These are phyloP conservation scores for Mycena sp. DNA, from an alignment of 1,284 basidiomycete species.

Conservation along the genomic window DNA sequence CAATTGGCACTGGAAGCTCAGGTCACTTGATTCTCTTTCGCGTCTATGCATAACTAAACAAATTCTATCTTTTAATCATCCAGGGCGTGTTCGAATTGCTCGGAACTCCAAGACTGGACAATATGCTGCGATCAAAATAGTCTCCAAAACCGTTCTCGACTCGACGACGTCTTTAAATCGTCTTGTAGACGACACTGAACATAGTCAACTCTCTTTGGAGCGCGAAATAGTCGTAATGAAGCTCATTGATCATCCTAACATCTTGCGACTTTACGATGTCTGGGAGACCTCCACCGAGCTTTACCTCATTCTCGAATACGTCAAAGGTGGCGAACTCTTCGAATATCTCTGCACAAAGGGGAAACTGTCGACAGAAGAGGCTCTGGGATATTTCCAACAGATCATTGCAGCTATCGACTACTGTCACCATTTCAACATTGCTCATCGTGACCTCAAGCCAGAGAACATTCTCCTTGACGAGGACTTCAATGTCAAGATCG, in stretches of 20 bases:
- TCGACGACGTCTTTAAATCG: constrained; percentile 79
- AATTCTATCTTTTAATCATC: background rate
- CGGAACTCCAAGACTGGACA: constrained; percentile 89
- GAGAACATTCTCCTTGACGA: constrained; percentile 94
- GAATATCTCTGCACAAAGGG: constrained; percentile 92
- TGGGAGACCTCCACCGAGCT: constrained; percentile 95
- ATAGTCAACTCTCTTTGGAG: constrained; percentile 85
- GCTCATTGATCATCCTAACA: constrained; percentile 96
- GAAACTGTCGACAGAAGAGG: constrained; percentile 82
- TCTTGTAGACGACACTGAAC: constrained; percentile 72
- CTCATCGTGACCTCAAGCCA: constrained; percentile 97
- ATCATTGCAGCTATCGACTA: constrained; percentile 96
- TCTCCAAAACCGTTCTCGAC: constrained; percentile 83
- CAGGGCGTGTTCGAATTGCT: constrained; percentile 93
- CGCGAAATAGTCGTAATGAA: constrained; percentile 99
- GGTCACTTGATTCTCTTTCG: constrained; percentile 60
- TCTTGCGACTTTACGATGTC: constrained; percentile 95
- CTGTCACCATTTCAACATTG: constrained; percentile 97
- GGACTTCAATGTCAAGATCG: constrained; percentile 92
- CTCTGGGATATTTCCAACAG: constrained; percentile 95
- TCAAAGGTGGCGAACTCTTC: constrained; percentile 97
- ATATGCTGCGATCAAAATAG: constrained; percentile 96
- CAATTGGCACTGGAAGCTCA: constrained; percentile 91
- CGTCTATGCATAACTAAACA: constrained; percentile 3
- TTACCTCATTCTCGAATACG: constrained; percentile 96